These are phyloP conservation scores for Starmerella powellii DNA, from an alignment of 805 yeast genomes.

Conservation along the genomic window DNA sequence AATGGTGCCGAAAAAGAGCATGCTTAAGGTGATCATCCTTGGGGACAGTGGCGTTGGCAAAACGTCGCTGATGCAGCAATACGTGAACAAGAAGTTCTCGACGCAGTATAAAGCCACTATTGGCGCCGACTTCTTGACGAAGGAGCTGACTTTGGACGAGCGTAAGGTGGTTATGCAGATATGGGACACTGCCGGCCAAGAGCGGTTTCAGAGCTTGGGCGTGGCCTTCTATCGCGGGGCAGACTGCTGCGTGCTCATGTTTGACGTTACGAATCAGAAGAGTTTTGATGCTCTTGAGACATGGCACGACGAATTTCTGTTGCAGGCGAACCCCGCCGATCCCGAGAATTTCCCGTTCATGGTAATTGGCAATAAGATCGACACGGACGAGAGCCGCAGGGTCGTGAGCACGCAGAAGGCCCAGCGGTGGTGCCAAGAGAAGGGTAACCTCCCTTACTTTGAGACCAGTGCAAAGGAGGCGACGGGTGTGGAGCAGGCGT, in stretches of 20 bases:
- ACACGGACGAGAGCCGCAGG: constrained; percentile 82
- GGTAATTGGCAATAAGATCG: constrained; percentile 87
- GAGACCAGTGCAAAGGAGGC: constrained; percentile 98
- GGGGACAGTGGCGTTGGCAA: constrained; percentile 98
- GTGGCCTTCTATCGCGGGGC: constrained; percentile 97
- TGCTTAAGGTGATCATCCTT: constrained; percentile 67
- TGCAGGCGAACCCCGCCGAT: constrained; percentile 84
- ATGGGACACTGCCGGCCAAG: constrained; percentile 99
- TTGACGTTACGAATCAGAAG: constrained; percentile 89
- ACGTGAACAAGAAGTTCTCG: constrained; percentile 85
- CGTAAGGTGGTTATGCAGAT: constrained; percentile 64
- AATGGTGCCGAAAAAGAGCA: constrained; percentile 30
- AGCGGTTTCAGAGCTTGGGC: constrained; percentile 89
- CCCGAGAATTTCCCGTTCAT: constrained; percentile 96
- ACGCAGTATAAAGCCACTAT: constrained; percentile 96
- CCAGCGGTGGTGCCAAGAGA: constrained; percentile 46
- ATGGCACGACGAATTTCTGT: constrained; percentile 91
- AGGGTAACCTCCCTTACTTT: constrained; percentile 79
- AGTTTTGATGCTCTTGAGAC: constrained; percentile 77
- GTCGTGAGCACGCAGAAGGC: constrained; percentile 52
- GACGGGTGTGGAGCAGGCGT: constrained; percentile 87
- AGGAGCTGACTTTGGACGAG: constrained; percentile 77
- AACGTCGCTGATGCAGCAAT: constrained; percentile 94
- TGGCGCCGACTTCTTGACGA: constrained; percentile 93
- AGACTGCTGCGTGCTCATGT: constrained; percentile 92